A percentile compares a stretch with the other conserved stretches of the same genome.
Conservation (phyloP, 2,329 filamentous ascomycete genomes). For the Thermothelomyces thermophilus region DNA sequence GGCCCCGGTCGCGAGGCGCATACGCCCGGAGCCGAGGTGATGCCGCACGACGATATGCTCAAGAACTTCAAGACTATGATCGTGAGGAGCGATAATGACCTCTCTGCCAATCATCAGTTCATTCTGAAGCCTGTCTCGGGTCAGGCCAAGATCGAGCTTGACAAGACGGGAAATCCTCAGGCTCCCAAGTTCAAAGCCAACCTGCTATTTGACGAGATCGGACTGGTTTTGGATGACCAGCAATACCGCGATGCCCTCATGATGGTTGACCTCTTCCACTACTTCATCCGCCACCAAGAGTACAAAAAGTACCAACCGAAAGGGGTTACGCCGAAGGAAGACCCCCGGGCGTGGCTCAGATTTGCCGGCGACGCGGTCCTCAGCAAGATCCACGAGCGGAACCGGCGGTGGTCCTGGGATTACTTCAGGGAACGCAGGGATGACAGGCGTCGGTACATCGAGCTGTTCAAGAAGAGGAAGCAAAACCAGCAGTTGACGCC, state of each 20-base stretch:
- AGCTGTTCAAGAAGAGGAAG: slow-evolving; percentile 92
- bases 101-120: slow-evolving; percentile 65
- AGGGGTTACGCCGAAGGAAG: slow-evolving; percentile 71
- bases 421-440: slow-evolving; percentile 92
- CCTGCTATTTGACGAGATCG: slow-evolving; percentile 92
- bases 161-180: slow-evolving; percentile 79
- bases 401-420: slow-evolving; percentile 90
- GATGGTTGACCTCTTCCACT: slow-evolving; percentile 98
- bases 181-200: slow-evolving; percentile 84
- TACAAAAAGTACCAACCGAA: slow-evolving; percentile 92
- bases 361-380: slow-evolving; percentile 89
- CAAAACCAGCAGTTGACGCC: slow-evolving; percentile 63
- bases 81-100: slow-evolving; percentile 54
- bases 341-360: slow-evolving; percentile 83
- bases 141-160: slow-evolving; percentile 86
- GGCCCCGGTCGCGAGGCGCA: slow-evolving; percentile 72
- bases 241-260: slow-evolving; percentile 96
- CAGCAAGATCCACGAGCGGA: slow-evolving; percentile 89
- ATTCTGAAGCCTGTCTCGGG: slow-evolving; percentile 95
- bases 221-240: slow-evolving; percentile 92
- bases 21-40: slow-evolving; percentile 50
- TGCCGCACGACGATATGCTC: slow-evolving; percentile 71
- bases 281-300: slow-evolving; percentile 95
- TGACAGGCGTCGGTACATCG: slow-evolving; percentile 81
- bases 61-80: slow-evolving; percentile 73